Evolutionary conservation across 2,329 filamentous ascomycete species (phyloP), one percentile per base, ranked within the genome.

Genomic region (Akanthomyces uredinophilus): DNA sequence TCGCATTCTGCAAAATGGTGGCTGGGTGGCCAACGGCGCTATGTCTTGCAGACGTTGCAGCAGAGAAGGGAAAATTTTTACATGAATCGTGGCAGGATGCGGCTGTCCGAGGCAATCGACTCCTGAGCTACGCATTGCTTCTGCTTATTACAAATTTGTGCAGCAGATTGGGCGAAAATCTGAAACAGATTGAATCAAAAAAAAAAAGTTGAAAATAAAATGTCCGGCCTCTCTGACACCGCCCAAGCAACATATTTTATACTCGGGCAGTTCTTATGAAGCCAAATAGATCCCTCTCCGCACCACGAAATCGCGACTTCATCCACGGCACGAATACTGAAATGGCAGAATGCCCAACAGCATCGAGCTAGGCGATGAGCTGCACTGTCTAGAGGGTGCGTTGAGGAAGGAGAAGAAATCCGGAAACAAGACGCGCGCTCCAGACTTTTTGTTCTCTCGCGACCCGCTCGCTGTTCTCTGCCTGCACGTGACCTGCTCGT

Each of bases 331-430:
- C 78, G 47, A 81, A 74, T 70, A 76, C 77, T 79, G 73, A 67
- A 71, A 81, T 79, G 79, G 81, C 89, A 92, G 86, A 90, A 93
- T 83, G 89, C 79, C 81, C 79, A 76, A 77, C 80, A 75, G 75
- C 80, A 75, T 79, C 80, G 80, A 77, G 75, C 75, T 79, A 77
- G 75, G 79, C 83, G 82, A 86, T 87, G 87, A 82, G 82, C 84
- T 89, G 90, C 86, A 93, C 90, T 94, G 90, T 94, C 91, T 93
- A 80, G 81, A 83, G 87, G 88, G 83, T 84, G 89, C 88, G 87
- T 89, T 85, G 79, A 69, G 74, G 75, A 74, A 35, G 29, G 32
- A 43, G 27, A 50, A 20, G 70, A 71, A 74, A 70, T 68, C 60
- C 37, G 35, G 64, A 60, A 64, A 57, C 50, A 16, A 47, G 53